Conservation (phyloP, 2,329 filamentous ascomycete species). For the Monosporascus sp. region DNA sequence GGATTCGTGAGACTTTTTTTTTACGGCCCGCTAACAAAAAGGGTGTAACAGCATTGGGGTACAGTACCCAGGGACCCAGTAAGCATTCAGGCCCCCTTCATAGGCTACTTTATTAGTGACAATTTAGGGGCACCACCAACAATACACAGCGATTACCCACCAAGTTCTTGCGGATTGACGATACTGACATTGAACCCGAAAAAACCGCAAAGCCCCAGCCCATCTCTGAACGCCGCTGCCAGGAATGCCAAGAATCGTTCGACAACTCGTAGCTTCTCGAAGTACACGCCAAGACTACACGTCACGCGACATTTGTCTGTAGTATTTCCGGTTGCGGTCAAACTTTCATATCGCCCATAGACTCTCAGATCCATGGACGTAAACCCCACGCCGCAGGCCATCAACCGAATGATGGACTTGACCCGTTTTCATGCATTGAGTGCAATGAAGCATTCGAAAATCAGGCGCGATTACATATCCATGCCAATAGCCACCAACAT, state of each 20-base stretch:
- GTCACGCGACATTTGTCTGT: conserved; percentile 1
- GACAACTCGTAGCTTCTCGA: rapidly evolving
- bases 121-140: too few relatives aligned
- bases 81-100: too few relatives aligned
- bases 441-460: conserved; percentile 4
- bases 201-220: not conserved
- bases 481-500: conserved; percentile 11
- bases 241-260: not conserved
- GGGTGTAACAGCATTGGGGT: conserved; percentile 13
- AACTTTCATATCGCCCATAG: not conserved
- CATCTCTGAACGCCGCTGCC: not conserved
- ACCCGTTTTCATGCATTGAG: conserved; percentile 7
- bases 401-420: conserved; percentile 2
- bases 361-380: not conserved
- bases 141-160: too few relatives aligned
- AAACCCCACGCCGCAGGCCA: conserved; percentile 8
- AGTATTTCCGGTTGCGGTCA: not conserved
- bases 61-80: too few relatives aligned
- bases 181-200: not conserved
- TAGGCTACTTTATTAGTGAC: too few relatives aligned
- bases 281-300: not conserved
- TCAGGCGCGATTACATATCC: not conserved
- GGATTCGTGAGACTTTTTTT: conserved; percentile 26
- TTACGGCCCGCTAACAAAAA: conserved; percentile 27
- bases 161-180: not conserved